Conservation (phyloP, 192 early-diverging fungal genomes). For the Haplosporangium gracile region DNA sequence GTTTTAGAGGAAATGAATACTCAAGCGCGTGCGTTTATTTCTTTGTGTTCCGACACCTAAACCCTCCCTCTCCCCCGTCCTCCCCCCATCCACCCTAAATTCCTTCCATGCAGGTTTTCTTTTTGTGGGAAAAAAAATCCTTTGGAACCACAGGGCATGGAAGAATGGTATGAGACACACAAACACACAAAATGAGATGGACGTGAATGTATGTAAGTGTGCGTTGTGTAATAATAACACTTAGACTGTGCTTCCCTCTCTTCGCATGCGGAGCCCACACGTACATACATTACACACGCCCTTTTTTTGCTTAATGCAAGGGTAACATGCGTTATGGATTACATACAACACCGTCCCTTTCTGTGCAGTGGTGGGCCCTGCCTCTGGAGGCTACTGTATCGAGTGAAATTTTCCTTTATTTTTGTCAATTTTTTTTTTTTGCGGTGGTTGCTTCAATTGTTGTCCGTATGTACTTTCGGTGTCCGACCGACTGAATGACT, state of each 20-base stretch:
- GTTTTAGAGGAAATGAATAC: neutral
- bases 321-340: neutral
- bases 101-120: constrained; percentile 20
- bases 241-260: neutral
- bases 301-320: neutral
- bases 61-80: neutral
- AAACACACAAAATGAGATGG: neutral
- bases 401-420: neutral
- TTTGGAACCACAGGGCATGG: constrained; percentile 19
- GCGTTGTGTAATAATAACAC: neutral
- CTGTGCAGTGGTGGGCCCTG: neutral
- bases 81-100: neutral
- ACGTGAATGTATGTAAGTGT: neutral
- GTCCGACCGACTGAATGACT: neutral
- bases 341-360: neutral
- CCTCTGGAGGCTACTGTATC: neutral
- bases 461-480: neutral
- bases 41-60: constrained; percentile 3
- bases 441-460: neutral
- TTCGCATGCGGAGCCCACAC: neutral
- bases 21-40: neutral
- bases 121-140: neutral
- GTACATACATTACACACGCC: too few species aligned
- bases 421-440: neutral
- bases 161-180: neutral